Percentiles rank a stretch among this genome's conserved stretches.
Evolutionary conservation across 176 grass and related monocot species (phyloP).

Genomic region (Urochloa ruziziensis): DNA sequence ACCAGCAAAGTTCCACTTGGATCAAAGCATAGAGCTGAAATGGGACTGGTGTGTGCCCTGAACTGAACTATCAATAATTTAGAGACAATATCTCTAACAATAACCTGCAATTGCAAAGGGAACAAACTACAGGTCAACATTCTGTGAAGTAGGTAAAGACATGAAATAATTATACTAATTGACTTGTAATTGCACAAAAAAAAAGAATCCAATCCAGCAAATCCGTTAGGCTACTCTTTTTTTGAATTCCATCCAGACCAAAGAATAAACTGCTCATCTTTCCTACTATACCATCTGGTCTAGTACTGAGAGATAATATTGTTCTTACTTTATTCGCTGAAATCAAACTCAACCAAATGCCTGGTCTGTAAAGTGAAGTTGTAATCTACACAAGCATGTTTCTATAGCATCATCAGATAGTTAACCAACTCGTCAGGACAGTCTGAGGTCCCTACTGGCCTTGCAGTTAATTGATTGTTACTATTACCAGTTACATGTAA

Average conservation of each 20-base stretch:
- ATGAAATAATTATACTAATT: background rate
- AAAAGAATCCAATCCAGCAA: background rate
- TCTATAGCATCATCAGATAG: constrained; percentile 13
- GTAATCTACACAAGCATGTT: background rate
- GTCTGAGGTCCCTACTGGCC: background rate
- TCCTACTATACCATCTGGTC: background rate
- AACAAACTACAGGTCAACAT: constrained; percentile 27
- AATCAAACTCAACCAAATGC: constrained; percentile 9
- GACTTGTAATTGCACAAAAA: background rate
- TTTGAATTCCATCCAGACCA: background rate
- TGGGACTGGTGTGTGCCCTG: constrained; percentile 84
- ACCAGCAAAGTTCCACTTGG: constrained; percentile 93
- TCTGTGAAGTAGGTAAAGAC: constrained; percentile 16
- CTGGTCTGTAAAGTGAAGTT: constrained; percentile 5
- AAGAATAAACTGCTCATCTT: background rate
- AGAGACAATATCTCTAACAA: constrained; percentile 88
- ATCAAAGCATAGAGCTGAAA: constrained; percentile 96
- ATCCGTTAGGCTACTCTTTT: background rate
- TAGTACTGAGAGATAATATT: background rate
- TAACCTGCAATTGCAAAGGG: constrained; percentile 58
- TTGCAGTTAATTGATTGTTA: constrained; percentile 12
- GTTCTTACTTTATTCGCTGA: background rate
- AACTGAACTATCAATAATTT: constrained; percentile 92
- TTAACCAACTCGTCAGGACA: background rate
- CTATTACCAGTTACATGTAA: constrained; percentile 2